Evolutionary conservation across 1,284 basidiomycete genomes (phyloP), one percentile per base, ranked within the genome.

Genomic region (Ceratobasidium theobromae): DNA sequence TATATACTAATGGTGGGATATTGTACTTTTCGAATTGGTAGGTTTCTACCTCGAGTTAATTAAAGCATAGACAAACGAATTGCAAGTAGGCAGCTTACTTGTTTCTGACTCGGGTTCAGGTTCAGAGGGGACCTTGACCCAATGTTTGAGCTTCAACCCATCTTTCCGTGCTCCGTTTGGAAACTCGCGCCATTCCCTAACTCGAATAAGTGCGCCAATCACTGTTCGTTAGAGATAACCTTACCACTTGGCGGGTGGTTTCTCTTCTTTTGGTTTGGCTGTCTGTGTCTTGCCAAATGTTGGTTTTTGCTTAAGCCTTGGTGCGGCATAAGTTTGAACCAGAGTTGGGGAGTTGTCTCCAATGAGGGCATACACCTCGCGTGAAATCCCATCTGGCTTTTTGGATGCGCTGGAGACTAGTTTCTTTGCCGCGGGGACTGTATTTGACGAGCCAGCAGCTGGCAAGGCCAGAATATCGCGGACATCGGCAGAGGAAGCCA

Each of bases 281-380:
- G 53, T 65, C 48, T 75, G 76, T 25, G 71, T 57, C 45, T 75
- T 75, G 18, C 70, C 68, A 43, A 90, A 78, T 71, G 86, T 88
- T 3, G 91, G 89, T 70, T 92, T 88, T 76, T 93, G 89, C 74
- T 95, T 95, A 70, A 97, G 85, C 67, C 89, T 88, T 38, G 94
- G 90, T 72, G 90, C 49, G 69, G 70, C 49, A 58, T 68, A 40
- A 53, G 72, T 66, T 18, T 86, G 84, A 0, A 86, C 86, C 41
- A 98, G 81, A 0, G 89, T 88, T 1, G 95, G 93, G 4, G 89
- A 89, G 65, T 93, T 91, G 71, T 93, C 87, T 18, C 96, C 97
- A 70, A 99, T 96, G 68, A 99, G 84, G 0, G 92, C 88, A 76
- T 92, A 98, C 1, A 99, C 82, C 76, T 98, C 95, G 70, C 95